Evolutionary conservation across 208 protist genomes (phyloP).

Genomic region (Blechomonas ayalai): DNA sequence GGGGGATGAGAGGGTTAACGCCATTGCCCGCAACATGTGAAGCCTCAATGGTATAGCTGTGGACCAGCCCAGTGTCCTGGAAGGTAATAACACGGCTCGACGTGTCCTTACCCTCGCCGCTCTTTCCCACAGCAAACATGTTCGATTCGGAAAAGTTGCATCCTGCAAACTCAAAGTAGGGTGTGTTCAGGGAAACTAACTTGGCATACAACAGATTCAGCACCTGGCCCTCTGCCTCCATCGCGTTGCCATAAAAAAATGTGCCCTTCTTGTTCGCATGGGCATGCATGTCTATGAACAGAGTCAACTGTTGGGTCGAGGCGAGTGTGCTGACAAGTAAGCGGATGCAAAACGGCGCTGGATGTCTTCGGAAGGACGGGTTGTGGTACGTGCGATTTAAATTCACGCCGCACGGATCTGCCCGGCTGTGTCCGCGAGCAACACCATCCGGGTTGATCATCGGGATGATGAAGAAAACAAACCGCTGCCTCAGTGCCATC

Average conservation of each 20-base stretch:
- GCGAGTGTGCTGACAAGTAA: slow-evolving; percentile 40
- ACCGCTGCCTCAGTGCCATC: slow-evolving; percentile 62
- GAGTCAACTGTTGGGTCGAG: slow-evolving; percentile 24
- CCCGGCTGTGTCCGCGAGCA: slow-evolving; percentile 85
- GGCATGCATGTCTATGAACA: slow-evolving; percentile 93
- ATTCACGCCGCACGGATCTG: slow-evolving; percentile 87
- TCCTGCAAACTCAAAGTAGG: slow-evolving; percentile 87
- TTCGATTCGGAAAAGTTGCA: slow-evolving; percentile 91
- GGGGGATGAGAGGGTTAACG: slow-evolving; percentile 32
- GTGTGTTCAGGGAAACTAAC: slow-evolving; percentile 86
- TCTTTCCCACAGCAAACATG: slow-evolving; percentile 84
- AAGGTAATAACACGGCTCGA: slow-evolving; percentile 84
- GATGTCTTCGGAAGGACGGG: slow-evolving; percentile 62
- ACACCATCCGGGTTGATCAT: slow-evolving; percentile 95
- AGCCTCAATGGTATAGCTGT: slow-evolving; percentile 90
- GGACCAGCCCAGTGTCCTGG: slow-evolving; percentile 64
- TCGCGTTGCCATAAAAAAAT: slow-evolving; percentile 93
- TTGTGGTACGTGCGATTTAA: slow-evolving; percentile 91
- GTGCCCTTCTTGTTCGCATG: slow-evolving; percentile 90
- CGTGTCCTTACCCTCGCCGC: slow-evolving; percentile 87
- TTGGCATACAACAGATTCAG: slow-evolving; percentile 85
- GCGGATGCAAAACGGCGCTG: slow-evolving; percentile 65
- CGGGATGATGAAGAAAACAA: slow-evolving; percentile 88
- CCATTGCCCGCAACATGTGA: slow-evolving; percentile 78
- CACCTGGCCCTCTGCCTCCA: slow-evolving; percentile 51